Evolutionary conservation across 2,329 filamentous ascomycete species (phyloP).

Genomic region (Pyrenochaeta sp.): DNA sequence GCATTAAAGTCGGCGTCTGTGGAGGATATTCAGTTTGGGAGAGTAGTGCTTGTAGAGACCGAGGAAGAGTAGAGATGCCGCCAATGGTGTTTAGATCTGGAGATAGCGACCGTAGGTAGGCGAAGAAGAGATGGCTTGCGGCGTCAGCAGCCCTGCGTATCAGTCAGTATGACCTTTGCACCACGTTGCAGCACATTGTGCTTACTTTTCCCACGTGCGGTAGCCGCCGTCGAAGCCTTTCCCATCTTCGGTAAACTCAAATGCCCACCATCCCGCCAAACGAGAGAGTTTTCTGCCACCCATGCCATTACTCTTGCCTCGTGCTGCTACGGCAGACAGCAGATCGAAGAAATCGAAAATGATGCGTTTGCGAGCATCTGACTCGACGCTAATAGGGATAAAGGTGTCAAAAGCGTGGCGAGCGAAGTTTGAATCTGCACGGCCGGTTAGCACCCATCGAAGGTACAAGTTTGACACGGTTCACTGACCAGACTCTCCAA

Average conservation of each 20-base stretch:
- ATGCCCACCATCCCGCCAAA: slow-evolving; percentile 98
- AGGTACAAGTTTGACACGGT: background rate
- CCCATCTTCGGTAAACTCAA: slow-evolving; percentile 85
- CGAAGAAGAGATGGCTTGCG: slow-evolving; percentile 96
- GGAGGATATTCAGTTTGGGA: slow-evolving; percentile 96
- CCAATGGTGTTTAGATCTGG: slow-evolving; percentile 77
- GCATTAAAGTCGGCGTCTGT: slow-evolving; percentile 76
- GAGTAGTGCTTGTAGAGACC: slow-evolving; percentile 88
- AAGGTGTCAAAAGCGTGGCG: slow-evolving; percentile 96
- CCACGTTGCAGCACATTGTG: slow-evolving; percentile 7
- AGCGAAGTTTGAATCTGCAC: slow-evolving; percentile 85
- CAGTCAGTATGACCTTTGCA: slow-evolving; percentile 39
- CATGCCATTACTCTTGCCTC: slow-evolving; percentile 91
- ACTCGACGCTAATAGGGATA: slow-evolving; percentile 91
- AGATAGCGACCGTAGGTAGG: slow-evolving; percentile 88
- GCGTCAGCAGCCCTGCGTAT: slow-evolving; percentile 83
- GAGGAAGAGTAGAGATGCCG: slow-evolving; percentile 85
- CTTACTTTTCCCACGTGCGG: slow-evolving; percentile 82
- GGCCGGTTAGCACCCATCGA: slow-evolving; percentile 25
- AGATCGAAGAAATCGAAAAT: slow-evolving; percentile 98
- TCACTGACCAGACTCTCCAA: slow-evolving; percentile 83
- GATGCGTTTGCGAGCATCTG: slow-evolving; percentile 82
- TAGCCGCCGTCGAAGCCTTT: slow-evolving; percentile 97
- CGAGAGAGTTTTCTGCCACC: slow-evolving; percentile 92
- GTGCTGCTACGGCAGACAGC: slow-evolving; percentile 86